phyloP scores from a whole-genome alignment of 345 rosid genomes.

The Ceriops tagal region DNA sequence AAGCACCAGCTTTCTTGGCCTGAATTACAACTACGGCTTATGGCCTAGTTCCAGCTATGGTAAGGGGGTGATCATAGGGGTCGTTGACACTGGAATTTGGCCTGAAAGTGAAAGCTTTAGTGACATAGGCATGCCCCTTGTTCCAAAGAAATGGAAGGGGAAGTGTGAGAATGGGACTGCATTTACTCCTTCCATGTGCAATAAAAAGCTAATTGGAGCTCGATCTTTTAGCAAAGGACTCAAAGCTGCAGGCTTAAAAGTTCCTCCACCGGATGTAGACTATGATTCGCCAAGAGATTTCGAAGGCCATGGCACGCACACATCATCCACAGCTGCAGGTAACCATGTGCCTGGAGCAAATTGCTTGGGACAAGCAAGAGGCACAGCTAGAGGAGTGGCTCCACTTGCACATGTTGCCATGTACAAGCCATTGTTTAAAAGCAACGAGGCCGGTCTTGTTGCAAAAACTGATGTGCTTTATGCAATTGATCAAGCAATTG shows the following conservation, averaged over 20 bases:
- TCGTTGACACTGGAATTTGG: conserved; percentile 24
- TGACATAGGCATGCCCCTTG: conserved; percentile 13
- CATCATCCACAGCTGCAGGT: conserved; percentile 27
- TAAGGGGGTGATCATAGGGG: conserved; percentile 21
- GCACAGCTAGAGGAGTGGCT: conserved; percentile 26
- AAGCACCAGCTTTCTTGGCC: conserved; percentile 42
- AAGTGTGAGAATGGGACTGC: conserved; percentile 20
- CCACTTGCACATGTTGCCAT: conserved; percentile 26
- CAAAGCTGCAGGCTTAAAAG: conserved; percentile 28
- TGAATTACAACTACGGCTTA: conserved; percentile 5
- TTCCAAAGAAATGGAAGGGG: conserved; percentile 24
- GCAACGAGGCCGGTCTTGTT: not conserved
- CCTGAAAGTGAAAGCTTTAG: conserved; percentile 23
- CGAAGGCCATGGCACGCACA: conserved; percentile 19
- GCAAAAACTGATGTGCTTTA: conserved; percentile 29
- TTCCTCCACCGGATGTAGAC: conserved; percentile 14
- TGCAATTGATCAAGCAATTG: conserved; percentile 65
- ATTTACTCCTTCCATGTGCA: conserved; percentile 16
- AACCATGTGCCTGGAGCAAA: conserved; percentile 15
- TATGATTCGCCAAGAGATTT: conserved; percentile 23
- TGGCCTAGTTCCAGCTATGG: conserved; percentile 15
- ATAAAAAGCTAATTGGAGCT: conserved; percentile 24
- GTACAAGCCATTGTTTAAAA: conserved; percentile 14
- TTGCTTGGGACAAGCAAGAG: conserved; percentile 26
- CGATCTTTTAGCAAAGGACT: conserved; percentile 23